These are phyloP conservation scores for Spathaspora sp. DNA, from an alignment of 1,139 yeast genomes.

Conservation along the genomic window DNA sequence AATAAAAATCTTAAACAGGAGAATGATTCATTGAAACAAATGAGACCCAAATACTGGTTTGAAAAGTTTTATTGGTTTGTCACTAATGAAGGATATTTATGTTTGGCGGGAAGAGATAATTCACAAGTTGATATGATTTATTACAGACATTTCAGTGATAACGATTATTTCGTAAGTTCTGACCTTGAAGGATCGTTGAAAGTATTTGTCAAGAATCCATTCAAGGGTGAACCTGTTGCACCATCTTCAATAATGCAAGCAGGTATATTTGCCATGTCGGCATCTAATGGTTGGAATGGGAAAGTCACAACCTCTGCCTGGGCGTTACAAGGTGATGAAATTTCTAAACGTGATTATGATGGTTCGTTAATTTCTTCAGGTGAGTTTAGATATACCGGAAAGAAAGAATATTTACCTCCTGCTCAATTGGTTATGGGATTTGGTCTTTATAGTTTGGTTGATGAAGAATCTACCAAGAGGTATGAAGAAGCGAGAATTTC, in stretches of 20 bases:
- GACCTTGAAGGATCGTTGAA: conserved; percentile 75
- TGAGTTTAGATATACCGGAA: conserved; percentile 53
- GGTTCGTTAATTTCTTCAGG: conserved; percentile 67
- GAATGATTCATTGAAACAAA: conserved; percentile 58
- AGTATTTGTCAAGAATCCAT: conserved; percentile 80
- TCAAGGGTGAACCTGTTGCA: conserved; percentile 59
- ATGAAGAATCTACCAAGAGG: conserved; percentile 48
- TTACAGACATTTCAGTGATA: conserved; percentile 70
- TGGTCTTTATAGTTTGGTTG: conserved; percentile 74
- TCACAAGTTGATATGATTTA: conserved; percentile 84
- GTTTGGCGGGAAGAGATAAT: conserved; percentile 83
- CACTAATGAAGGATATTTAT: conserved; percentile 83
- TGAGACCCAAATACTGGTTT: conserved; percentile 82
- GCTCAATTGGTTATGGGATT: conserved; percentile 86
- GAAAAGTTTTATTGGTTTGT: conserved; percentile 94
- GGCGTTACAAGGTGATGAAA: conserved; percentile 67
- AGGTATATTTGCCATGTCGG: conserved; percentile 77
- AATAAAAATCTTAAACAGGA: conserved; percentile 65
- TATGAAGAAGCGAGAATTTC: conserved; percentile 36
- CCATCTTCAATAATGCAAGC: conserved; percentile 91
- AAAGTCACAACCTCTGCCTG: conserved; percentile 82
- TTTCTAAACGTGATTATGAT: conserved; percentile 69
- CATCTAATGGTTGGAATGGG: conserved; percentile 87
- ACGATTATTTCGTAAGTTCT: conserved; percentile 72
- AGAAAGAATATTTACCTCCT: conserved; percentile 72